Evolutionary conservation across 345 rosid genomes (phyloP).

Genomic region (Syzygium oleosum): DNA sequence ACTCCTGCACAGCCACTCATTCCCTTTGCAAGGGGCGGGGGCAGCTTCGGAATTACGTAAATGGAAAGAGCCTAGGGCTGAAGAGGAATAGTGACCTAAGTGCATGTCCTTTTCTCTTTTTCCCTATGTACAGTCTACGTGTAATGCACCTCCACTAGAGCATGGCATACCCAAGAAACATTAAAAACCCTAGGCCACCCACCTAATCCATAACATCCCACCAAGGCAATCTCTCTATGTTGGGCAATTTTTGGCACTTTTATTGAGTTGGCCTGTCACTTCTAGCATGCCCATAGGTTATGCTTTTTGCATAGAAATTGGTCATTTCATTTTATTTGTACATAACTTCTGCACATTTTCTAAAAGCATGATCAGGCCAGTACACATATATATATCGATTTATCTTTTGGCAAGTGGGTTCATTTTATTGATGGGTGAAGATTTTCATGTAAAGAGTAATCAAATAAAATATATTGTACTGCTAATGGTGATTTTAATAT

Average conservation of each 20-base stretch:
- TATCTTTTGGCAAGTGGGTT: background rate
- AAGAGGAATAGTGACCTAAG: background rate
- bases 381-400: too few species aligned
- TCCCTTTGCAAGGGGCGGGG: background rate
- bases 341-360: background rate
- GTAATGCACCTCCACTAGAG: slow-evolving; percentile 18
- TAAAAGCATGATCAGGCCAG: background rate
- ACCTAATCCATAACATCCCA: slow-evolving; percentile 1
- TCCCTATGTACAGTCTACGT: slow-evolving; percentile 20
- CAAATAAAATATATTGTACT: background rate
- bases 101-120: background rate
- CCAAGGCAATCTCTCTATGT: background rate
- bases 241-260: background rate
- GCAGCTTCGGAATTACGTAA: background rate
- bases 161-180: background rate
- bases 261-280: background rate
- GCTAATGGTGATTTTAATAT: background rate
- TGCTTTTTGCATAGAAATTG: background rate
- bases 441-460: background rate
- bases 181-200: background rate
- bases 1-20: background rate
- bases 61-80: background rate
- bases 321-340: background rate
- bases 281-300: background rate
- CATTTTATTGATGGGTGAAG: background rate